Evolutionary conservation across 495 filamentous ascomycete species (phyloP), one percentile per base, ranked within the genome.

Genomic region (Penicillium taxi): DNA sequence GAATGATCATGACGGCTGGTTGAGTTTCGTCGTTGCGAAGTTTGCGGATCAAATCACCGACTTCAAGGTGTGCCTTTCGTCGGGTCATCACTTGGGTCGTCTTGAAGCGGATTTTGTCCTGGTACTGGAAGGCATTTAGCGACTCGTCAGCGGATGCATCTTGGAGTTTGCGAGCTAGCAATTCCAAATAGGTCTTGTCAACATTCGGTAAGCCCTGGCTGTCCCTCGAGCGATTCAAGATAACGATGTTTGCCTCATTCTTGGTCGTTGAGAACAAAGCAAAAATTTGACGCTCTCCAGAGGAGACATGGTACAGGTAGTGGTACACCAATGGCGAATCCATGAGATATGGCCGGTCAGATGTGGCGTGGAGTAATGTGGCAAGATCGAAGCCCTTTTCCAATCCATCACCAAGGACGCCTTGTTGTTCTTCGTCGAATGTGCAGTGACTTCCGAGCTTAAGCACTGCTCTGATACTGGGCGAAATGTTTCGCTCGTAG

Each of bases 381-480:
- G 80, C 79, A 6, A 99, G 72, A 45, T 95, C 89, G 53, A 99
- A 99, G 2, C 91, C 91, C 43, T 85, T 79, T 34, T 96, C 91
- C 19, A 99, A 67, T 37, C 91, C 93, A 41, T 84, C 87, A 21
- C 91, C 91, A 14, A 99, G 75, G 9, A 94, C 90, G 41, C 90
- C 91, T 33, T 80, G 75, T 50, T 96, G 89, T 24, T 65, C 80
- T 42, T 94, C 81, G 53, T 99, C 89, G 50, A 96, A 95, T 11
- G 89, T 95, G 59, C 91, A 99, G n/a, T 81, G 64, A 53, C 81
- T 94, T 26, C 91, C 91, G 2, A 99, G 70, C 47, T 94, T 81
- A 11, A 99, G 70, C 21, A 96, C 70, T 8, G 87, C 91, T 26
- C 89, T 74, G 18, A 90, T 67, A 41, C 81, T 83, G 20, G 94